A percentile compares a stretch with the other conserved stretches of the same genome.
phyloP scores from a whole-genome alignment of 2,329 filamentous ascomycete species.

The Chrysoporthe deuterocubensis region DNA sequence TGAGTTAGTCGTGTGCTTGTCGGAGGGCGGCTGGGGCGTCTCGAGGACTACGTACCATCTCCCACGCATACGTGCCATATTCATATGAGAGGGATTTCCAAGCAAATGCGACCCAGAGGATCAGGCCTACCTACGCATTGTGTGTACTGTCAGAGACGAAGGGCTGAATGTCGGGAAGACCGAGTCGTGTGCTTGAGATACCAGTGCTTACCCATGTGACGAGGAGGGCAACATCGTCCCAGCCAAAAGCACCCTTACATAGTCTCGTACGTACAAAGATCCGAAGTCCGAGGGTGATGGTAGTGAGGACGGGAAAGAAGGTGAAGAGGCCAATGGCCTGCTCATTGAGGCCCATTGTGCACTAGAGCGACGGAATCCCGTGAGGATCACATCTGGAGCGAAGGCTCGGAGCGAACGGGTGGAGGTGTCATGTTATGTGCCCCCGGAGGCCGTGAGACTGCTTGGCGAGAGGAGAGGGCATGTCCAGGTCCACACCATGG shows the following conservation, averaged over 20 bases:
- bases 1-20: neutral
- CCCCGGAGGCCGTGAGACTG: neutral
- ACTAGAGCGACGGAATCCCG: neutral
- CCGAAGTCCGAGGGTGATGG: slow-evolving; percentile 26
- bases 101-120: slow-evolving; percentile 18
- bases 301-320: slow-evolving; percentile 25
- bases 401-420: neutral
- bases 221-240: slow-evolving; percentile 25
- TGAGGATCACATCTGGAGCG: neutral
- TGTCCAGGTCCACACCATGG: neutral
- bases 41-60: neutral
- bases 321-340: slow-evolving; percentile 18
- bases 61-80: neutral
- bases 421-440: neutral
- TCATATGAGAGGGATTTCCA: neutral
- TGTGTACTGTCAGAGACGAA: neutral
- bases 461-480: neutral
- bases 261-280: slow-evolving; percentile 21
- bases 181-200: neutral
- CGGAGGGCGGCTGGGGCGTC: neutral
- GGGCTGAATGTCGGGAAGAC: neutral
- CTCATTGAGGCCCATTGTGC: slow-evolving; percentile 9
- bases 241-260: slow-evolving; percentile 24
- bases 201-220: slow-evolving; percentile 22
- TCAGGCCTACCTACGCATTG: slow-evolving; percentile 8